Evolutionary conservation across 2,329 filamentous ascomycete species (phyloP).

Genomic region (Diaporthe sp.): DNA sequence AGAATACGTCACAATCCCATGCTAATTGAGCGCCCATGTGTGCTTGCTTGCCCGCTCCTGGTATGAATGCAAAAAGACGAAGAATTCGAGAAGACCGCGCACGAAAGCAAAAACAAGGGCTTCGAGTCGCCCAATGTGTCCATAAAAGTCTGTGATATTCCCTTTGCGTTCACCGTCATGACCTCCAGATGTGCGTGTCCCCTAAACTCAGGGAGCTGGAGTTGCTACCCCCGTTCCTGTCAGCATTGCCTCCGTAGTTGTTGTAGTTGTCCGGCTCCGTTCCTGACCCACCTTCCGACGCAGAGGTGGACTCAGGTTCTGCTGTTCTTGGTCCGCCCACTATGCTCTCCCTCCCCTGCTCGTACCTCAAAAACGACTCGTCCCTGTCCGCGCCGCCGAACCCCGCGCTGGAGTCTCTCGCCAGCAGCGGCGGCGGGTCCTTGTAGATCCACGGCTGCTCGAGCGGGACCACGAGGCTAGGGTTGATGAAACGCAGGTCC

Average conservation of each 20-base stretch:
- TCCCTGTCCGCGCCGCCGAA: not conserved
- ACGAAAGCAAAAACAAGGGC: not conserved
- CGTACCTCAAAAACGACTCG: constrained; percentile 32
- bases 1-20: not conserved
- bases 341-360: constrained; percentile 33
- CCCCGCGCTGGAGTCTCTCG: constrained; percentile 39
- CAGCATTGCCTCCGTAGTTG: not conserved
- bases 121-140: not conserved
- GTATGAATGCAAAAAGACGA: constrained; percentile 7
- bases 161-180: constrained; percentile 37
- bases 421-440: constrained; percentile 60
- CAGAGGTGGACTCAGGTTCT: constrained; percentile 1
- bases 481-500: constrained; percentile 80
- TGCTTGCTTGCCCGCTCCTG: constrained; percentile 3
- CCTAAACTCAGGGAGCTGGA: constrained; percentile 61
- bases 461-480: constrained; percentile 78
- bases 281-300: not conserved
- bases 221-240: constrained; percentile 50
- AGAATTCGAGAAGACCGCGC: not conserved
- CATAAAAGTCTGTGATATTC: not conserved
- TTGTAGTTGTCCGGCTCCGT: not conserved
- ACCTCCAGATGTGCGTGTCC: constrained; percentile 64
- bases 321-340: not conserved
- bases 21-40: constrained; percentile 17
- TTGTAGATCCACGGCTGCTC: constrained; percentile 77